Conservation (phyloP, 768 basidiomycete species). For the Termitomyces sp. region DNA sequence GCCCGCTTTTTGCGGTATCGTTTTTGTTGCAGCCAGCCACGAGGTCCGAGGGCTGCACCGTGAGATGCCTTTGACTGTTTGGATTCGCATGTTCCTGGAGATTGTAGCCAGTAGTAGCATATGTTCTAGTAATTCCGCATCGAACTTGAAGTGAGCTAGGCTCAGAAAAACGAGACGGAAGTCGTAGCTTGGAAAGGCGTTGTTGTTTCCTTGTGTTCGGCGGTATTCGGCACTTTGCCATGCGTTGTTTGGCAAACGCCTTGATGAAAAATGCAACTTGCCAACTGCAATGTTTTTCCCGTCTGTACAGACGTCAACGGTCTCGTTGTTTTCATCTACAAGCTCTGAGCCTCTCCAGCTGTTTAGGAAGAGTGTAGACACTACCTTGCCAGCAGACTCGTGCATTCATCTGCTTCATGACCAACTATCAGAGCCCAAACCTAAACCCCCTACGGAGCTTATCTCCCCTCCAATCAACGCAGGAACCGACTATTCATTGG, state of each 20-base stretch:
- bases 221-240: background rate
- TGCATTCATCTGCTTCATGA: conserved; percentile 66
- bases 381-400: conserved; percentile 56
- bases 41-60: conserved; percentile 3
- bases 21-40: background rate
- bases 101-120: background rate
- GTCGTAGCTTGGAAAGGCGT: background rate
- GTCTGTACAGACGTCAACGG: conserved; percentile 55
- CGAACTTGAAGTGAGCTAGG: background rate
- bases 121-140: background rate
- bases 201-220: background rate
- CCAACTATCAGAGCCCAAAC: conserved; percentile 47
- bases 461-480: conserved; percentile 38
- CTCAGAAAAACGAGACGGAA: background rate
- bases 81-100: background rate
- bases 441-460: conserved; percentile 43
- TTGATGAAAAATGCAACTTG: background rate
- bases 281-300: conserved; percentile 48
- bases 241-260: conserved; percentile 4
- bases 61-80: background rate
- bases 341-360: conserved; percentile 58
- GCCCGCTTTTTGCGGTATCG: conserved; percentile 5
- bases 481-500: conserved; percentile 35
- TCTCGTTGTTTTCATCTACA: conserved; percentile 80
- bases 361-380: conserved; percentile 50